Evolutionary conservation across 305 asterid genomes (phyloP).

Genomic region (Rubia tinctorum): DNA sequence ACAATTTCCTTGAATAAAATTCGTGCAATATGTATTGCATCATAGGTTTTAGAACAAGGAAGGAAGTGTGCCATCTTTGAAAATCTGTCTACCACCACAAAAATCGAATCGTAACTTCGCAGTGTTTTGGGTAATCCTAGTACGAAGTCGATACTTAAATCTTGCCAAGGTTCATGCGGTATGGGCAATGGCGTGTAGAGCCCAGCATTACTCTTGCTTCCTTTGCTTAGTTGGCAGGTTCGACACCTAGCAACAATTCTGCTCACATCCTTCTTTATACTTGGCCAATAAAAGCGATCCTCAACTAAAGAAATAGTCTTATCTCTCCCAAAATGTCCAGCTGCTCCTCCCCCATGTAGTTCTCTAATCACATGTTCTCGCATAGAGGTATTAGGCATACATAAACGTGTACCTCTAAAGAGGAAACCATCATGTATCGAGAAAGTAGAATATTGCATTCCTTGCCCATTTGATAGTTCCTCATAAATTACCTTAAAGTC

Average conservation of each 20-base stretch:
- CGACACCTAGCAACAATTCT: not conserved
- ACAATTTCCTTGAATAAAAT: slow-evolving; percentile 4
- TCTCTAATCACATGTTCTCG: not conserved
- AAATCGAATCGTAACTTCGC: too few species aligned
- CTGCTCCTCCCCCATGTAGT: not conserved
- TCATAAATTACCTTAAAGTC: not conserved
- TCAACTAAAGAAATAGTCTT: not conserved
- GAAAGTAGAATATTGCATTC: not conserved
- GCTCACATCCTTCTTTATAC: not conserved
- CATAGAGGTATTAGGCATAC: not conserved
- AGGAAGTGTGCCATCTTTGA: slow-evolving; percentile 13
- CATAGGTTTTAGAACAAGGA: slow-evolving; percentile 1
- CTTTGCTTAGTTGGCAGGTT: not conserved
- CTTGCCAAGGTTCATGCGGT: not conserved
- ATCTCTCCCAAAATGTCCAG: slow-evolving; percentile 8
- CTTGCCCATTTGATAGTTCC: not conserved
- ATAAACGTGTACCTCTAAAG: not conserved
- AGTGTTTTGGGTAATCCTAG: slow-evolving; percentile 5
- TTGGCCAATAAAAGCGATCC: slow-evolving; percentile 4
- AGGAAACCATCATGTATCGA: not conserved
- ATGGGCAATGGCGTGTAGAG: slow-evolving; percentile 2
- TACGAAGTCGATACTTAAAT: slow-evolving; percentile 7
- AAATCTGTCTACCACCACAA: not conserved
- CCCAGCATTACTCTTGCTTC: not conserved
- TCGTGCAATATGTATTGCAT: slow-evolving; percentile 8